These are phyloP conservation scores for Capsicum rhomboideum DNA, from an alignment of 257 asterid species.

Conservation along the genomic window DNA sequence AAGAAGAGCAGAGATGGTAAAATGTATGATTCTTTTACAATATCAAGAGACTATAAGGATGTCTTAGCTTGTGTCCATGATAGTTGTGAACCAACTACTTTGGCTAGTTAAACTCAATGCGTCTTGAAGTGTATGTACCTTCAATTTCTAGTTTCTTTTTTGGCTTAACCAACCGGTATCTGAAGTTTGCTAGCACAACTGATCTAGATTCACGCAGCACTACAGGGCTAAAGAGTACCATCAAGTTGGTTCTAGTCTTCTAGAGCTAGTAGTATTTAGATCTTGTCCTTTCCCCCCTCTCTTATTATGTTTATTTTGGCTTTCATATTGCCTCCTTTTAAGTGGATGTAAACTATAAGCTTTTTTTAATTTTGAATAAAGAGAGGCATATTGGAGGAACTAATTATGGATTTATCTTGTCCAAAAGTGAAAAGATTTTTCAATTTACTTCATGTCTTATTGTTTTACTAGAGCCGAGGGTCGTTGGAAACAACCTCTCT, in stretches of 20 bases:
- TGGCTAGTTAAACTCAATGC: neutral
- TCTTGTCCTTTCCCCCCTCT: neutral
- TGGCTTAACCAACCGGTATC: neutral
- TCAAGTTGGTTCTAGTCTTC: neutral
- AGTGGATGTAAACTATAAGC: neutral
- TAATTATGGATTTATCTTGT: neutral
- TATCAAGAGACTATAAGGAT: constrained; percentile 2
- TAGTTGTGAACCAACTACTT: neutral
- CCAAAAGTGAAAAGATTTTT: neutral
- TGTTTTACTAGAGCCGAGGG: too few species aligned
- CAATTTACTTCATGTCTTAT: neutral
- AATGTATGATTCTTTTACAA: neutral
- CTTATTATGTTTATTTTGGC: neutral
- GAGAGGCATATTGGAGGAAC: neutral
- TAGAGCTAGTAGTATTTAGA: neutral
- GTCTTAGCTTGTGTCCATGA: neutral
- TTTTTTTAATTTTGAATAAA: neutral
- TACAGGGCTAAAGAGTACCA: neutral
- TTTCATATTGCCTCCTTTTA: neutral
- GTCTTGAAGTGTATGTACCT: neutral
- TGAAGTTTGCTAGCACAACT: neutral
- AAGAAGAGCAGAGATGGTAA: constrained; percentile 2
- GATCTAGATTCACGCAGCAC: neutral
- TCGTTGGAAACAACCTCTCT: too few species aligned
- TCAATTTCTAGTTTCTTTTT: neutral